Evolutionary conservation across 73 alveolate species (phyloP).

Genomic region (Paraurostyla sp.): DNA sequence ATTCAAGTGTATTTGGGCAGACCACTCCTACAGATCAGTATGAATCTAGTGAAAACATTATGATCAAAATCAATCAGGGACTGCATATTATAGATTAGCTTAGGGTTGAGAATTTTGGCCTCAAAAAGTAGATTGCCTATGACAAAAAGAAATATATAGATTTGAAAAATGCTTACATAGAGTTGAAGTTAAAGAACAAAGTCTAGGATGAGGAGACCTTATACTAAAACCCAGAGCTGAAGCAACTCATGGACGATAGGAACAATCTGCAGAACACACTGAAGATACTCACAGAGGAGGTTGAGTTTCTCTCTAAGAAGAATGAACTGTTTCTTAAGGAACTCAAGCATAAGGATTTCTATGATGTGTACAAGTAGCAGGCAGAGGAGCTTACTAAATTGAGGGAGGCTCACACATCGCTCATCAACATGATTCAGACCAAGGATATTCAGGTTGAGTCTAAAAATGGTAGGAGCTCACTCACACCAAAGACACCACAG

Average conservation of each 20-base stretch:
- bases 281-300: conserved; percentile 45
- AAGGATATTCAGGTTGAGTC: background rate
- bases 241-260: conserved; percentile 30
- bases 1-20: background rate
- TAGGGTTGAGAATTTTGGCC: conserved; percentile 51
- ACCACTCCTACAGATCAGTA: background rate
- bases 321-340: conserved; percentile 55
- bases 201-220: conserved; percentile 35
- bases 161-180: conserved; percentile 54
- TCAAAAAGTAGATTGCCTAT: conserved; percentile 61
- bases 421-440: background rate
- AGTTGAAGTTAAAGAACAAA: conserved; percentile 18
- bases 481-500: background rate
- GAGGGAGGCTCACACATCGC: conserved; percentile 11
- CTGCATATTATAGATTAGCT: conserved; percentile 31
- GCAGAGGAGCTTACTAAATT: conserved; percentile 21
- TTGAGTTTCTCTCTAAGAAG: conserved; percentile 52
- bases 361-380: background rate
- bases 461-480: background rate
- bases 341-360: conserved; percentile 54
- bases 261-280: conserved; percentile 47
- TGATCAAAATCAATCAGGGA: background rate
- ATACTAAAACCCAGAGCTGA: background rate
- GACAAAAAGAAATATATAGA: conserved; percentile 60
- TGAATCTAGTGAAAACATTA: background rate